Evolutionary conservation across 108 stramenopile species (phyloP).

Genomic region (Cyclostephanos invisitatus): DNA sequence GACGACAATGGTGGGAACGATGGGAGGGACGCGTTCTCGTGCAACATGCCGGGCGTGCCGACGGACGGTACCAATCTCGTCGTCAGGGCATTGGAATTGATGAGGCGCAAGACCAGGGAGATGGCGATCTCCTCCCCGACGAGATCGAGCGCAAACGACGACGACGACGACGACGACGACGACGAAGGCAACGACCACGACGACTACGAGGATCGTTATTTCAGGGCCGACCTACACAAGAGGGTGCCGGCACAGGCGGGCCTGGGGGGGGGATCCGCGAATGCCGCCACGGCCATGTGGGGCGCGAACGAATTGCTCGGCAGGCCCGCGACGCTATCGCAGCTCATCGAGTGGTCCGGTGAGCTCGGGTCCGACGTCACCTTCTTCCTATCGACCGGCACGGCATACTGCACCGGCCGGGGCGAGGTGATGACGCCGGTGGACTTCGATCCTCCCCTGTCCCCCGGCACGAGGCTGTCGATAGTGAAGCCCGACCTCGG

Average conservation of each 20-base stretch:
- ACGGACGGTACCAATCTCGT: constrained; percentile 88
- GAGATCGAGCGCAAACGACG: no score
- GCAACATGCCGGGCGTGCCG: constrained; percentile 92
- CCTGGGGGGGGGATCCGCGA: constrained; percentile 92
- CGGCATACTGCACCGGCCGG: constrained; percentile 94
- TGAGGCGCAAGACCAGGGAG: constrained; percentile 80
- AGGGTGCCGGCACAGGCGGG: constrained; percentile 92
- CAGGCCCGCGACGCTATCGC: constrained; percentile 66
- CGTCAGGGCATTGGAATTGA: constrained; percentile 83
- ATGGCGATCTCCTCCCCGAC: no score
- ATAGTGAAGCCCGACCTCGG: constrained; percentile 91
- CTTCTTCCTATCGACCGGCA: constrained; percentile 93
- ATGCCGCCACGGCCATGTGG: constrained; percentile 95
- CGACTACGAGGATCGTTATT: constrained; percentile 41
- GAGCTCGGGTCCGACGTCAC: constrained; percentile 94
- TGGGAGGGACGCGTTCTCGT: constrained; percentile 65
- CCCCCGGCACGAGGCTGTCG: constrained; percentile 61
- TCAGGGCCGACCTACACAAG: constrained; percentile 87
- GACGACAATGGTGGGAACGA: constrained; percentile 5
- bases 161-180: no score
- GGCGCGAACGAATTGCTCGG: constrained; percentile 91
- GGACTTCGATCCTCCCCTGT: constrained; percentile 64
- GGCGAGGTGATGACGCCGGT: constrained; percentile 92
- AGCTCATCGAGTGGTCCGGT: constrained; percentile 93
- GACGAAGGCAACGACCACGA: no score